Evolutionary conservation across 768 basidiomycete species (phyloP).

Genomic region (Heimioporus sp.): DNA sequence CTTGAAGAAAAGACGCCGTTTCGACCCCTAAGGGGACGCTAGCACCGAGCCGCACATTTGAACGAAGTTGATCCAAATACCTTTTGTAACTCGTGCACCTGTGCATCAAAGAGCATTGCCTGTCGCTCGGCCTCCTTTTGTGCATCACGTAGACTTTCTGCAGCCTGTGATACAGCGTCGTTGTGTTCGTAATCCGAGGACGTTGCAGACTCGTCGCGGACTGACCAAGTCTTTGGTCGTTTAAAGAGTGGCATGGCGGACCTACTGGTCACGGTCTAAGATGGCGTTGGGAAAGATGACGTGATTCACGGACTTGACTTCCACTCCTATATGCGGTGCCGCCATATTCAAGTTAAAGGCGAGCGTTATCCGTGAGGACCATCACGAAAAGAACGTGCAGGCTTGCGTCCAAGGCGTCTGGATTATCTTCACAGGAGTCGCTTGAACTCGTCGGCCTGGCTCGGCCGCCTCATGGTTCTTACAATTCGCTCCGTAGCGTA

Average conservation of each 20-base stretch:
- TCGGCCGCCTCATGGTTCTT: too few species aligned
- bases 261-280: too few species aligned
- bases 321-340: too few species aligned
- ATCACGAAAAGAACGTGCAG: too few species aligned
- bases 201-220: constrained; percentile 8
- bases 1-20: constrained; percentile 23
- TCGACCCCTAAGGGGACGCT: constrained; percentile 10
- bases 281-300: too few species aligned
- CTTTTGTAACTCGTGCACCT: constrained; percentile 23
- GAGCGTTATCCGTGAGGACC: too few species aligned
- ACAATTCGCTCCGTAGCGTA: too few species aligned
- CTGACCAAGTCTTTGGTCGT: constrained; percentile 31
- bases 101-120: constrained; percentile 24
- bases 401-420: too few species aligned
- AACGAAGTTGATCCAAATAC: constrained; percentile 2
- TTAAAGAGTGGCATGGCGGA: constrained; percentile 33
- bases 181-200: constrained; percentile 13
- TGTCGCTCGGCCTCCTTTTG: constrained; percentile 24
- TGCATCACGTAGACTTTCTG: constrained; percentile 5
- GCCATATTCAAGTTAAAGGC: too few species aligned
- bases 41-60: not conserved
- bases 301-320: too few species aligned
- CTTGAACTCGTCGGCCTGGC: too few species aligned
- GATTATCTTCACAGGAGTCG: too few species aligned
- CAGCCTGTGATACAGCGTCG: not conserved